Evolutionary conservation across 169 alveolate species (phyloP).

Genomic region (Plasmodium sp.): DNA sequence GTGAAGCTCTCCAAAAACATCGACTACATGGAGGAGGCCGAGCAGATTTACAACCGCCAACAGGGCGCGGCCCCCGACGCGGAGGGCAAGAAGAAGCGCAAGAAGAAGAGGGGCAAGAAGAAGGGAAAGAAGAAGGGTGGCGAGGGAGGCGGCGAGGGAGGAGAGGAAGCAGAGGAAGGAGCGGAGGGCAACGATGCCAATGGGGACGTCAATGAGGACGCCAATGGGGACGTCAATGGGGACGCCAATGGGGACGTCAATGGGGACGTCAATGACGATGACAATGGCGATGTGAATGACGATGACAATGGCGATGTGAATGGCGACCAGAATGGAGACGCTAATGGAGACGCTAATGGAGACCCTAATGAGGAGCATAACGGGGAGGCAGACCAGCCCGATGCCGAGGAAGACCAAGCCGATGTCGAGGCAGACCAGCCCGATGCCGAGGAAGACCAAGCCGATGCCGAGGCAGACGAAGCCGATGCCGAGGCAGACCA

Average conservation of each 20-base stretch:
- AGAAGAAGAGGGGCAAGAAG: slow-evolving; percentile 66
- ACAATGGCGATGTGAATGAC: not conserved
- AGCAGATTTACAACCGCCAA: slow-evolving; percentile 83
- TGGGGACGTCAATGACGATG: not conserved
- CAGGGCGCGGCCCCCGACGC: slow-evolving; percentile 74
- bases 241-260: not conserved
- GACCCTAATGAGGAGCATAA: not conserved
- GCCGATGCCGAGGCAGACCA: not conserved
- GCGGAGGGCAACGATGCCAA: slow-evolving; percentile 10
- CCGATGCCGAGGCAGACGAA: not conserved
- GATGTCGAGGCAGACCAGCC: not conserved
- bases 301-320: not conserved
- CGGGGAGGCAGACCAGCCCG: not conserved
- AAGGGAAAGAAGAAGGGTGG: slow-evolving; percentile 6
- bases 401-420: too few relatives aligned
- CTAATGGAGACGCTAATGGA: not conserved
- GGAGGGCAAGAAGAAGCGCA: slow-evolving; percentile 73
- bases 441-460: not conserved
- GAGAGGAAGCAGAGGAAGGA: slow-evolving; percentile 10
- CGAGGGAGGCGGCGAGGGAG: not conserved
- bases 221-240: not conserved
- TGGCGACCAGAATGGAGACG: not conserved
- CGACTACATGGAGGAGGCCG: slow-evolving; percentile 91
- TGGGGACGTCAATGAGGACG: not conserved
- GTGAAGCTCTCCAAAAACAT: slow-evolving; percentile 86